Evolutionary conservation across 441 rosid species (phyloP), one percentile per base, ranked within the genome.

Genomic region (Euphorbia schlechtendalii): DNA sequence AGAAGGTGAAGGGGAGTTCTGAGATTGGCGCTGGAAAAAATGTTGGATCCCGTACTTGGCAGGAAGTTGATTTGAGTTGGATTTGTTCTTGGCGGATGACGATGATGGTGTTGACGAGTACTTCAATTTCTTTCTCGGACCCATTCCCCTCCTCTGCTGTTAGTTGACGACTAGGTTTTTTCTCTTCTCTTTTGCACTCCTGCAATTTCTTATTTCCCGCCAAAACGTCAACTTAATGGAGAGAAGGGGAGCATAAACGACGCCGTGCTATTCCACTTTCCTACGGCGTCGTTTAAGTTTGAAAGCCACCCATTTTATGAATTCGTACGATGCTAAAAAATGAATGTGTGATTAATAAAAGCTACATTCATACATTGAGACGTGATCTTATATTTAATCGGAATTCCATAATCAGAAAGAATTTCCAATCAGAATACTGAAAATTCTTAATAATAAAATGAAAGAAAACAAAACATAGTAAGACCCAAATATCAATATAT

Each of bases 21-120:
- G 93, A 59, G 92, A 69, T 70, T 85, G 99, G 73, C 92, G 91
- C 51, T 71, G 83, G 83, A 95, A 95, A 83, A 92, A 83, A 79
- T 86, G 98, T 67, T 89, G 92, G 77, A 95, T 95, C 32, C 97
- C 96, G 48, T 85, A 82, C 82, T 74, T 86, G 56, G 87, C 69
- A 34, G 90, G 70, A 4, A 64, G 67, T 34, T 59, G 72, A 36
- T n/a, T 59, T n/a, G 57, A 77, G 54, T 73, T 52, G 27, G 56
- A 43, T 30, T 71, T 52, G 28, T 20, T 25, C 34, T 59, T 53
- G 5, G 66, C 5, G 14, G 63, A 8, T n/a, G 72, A 52, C 9
- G 68, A 45, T 1, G 62, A 17, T 1, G 82, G 59, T 10, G 84
- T 56, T 24, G 83, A 60, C 21, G 86, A 76, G 59, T 86, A 65